Percentiles rank a stretch among this genome's conserved stretches.
Evolutionary conservation across 1,284 basidiomycete species (phyloP).

Genomic region (Lentinula novae-zelandiae): DNA sequence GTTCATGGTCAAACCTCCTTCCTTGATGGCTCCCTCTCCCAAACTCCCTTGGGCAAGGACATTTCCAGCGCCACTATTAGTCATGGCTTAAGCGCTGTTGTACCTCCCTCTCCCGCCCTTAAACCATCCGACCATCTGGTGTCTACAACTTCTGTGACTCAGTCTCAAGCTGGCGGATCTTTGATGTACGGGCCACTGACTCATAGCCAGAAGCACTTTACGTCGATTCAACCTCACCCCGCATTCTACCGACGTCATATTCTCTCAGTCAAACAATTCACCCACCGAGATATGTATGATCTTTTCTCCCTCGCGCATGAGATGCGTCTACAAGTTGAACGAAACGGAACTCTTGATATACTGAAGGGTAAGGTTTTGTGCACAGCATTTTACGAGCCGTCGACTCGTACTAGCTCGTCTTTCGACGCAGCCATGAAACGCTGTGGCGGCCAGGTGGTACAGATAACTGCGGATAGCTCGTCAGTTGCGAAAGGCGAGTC

Average conservation of each 20-base stretch:
- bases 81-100: constrained; percentile 36
- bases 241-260: constrained; percentile 88
- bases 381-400: constrained; percentile 98
- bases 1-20: constrained; percentile 90
- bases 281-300: constrained; percentile 86
- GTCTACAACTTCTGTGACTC: not conserved
- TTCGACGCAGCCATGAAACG: constrained; percentile 99
- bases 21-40: constrained; percentile 82
- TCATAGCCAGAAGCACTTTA: constrained; percentile 28
- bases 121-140: constrained; percentile 5
- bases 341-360: constrained; percentile 86
- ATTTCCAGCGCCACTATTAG: constrained; percentile 68
- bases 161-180: constrained; percentile 3
- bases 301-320: constrained; percentile 95
- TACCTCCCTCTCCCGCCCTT: constrained; percentile 5
- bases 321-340: constrained; percentile 95
- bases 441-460: constrained; percentile 92
- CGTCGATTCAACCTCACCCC: constrained; percentile 49
- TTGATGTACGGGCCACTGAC: constrained; percentile 15
- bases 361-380: constrained; percentile 90
- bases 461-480: constrained; percentile 78
- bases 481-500: constrained; percentile 96
- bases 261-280: constrained; percentile 93
- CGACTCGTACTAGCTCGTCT: constrained; percentile 93
- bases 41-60: constrained; percentile 71